A percentile compares a stretch with the other conserved stretches of the same genome.
phyloP scores from a whole-genome alignment of 1,139 yeast species.

The Zygosaccharomyces pseudobailii region DNA sequence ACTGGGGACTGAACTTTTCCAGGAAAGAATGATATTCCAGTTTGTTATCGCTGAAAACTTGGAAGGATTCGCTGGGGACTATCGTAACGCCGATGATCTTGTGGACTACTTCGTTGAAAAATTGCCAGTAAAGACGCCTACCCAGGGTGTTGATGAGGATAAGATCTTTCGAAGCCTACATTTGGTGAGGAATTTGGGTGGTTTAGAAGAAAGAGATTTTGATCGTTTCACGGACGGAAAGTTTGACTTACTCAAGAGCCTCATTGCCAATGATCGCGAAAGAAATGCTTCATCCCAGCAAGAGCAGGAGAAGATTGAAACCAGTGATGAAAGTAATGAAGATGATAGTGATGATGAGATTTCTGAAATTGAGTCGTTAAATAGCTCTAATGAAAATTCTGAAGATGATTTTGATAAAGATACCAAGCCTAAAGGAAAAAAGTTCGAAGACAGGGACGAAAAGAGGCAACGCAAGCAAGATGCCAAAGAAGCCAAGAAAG shows the following conservation, averaged over 20 bases:
- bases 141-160: conserved; percentile 64
- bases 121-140: conserved; percentile 48
- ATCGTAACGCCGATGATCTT: conserved; percentile 40
- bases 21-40: conserved; percentile 77
- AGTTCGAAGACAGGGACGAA: conserved; percentile 75
- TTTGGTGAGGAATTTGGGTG: conserved; percentile 68
- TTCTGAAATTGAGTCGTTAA: conserved; percentile 23
- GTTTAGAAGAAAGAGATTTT: conserved; percentile 83
- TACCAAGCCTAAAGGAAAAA: conserved; percentile 59
- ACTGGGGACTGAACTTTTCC: conserved; percentile 68
- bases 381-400: conserved; percentile 36
- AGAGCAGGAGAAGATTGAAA: conserved; percentile 20
- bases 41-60: conserved; percentile 51
- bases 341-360: conserved; percentile 33
- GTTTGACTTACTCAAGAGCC: conserved; percentile 66
- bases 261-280: conserved; percentile 42
- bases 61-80: conserved; percentile 38
- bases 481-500: conserved; percentile 78
- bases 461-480: conserved; percentile 82
- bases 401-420: conserved; percentile 38
- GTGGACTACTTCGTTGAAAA: conserved; percentile 39
- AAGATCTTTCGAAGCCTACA: conserved; percentile 85
- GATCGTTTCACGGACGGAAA: conserved; percentile 77
- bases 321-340: conserved; percentile 19
- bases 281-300: conserved; percentile 29